Percentiles rank a stretch among this genome's conserved stretches.
phyloP scores from a whole-genome alignment of 495 filamentous ascomycete species.

The Letharia lupina region DNA sequence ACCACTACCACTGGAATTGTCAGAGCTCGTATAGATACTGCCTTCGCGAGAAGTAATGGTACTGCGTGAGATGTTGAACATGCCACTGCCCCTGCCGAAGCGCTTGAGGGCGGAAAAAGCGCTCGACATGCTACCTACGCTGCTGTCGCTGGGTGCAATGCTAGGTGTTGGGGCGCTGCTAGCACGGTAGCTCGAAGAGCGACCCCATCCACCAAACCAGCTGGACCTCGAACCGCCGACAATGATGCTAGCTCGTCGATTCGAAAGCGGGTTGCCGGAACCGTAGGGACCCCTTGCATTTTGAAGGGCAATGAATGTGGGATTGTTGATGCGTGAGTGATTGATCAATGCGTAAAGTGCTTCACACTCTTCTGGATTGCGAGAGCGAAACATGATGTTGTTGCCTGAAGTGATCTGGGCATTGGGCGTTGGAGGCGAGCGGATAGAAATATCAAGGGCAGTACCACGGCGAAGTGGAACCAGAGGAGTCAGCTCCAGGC shows the following conservation, averaged over 20 bases:
- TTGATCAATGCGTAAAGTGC: conserved; percentile 77
- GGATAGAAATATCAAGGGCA: conserved; percentile 86
- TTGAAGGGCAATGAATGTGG: conserved; percentile 78
- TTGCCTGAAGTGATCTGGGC: conserved; percentile 62
- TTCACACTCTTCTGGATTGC: conserved; percentile 66
- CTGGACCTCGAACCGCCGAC: conserved; percentile 19
- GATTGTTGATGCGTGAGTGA: conserved; percentile 72
- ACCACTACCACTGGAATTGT: conserved; percentile 32
- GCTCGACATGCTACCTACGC: conserved; percentile 49
- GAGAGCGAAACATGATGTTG: conserved; percentile 83
- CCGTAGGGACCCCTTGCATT: conserved; percentile 44
- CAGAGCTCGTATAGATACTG: conserved; percentile 51
- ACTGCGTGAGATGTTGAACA: conserved; percentile 68
- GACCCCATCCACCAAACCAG: conserved; percentile 27
- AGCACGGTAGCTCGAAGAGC: conserved; percentile 49
- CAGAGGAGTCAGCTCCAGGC: conserved; percentile 76
- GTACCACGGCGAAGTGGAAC: conserved; percentile 83
- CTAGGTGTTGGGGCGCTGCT: conserved; percentile 42
- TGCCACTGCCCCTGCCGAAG: conserved; percentile 52
- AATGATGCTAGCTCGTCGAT: conserved; percentile 30
- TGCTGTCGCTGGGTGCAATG: conserved; percentile 48
- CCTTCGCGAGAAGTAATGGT: conserved; percentile 51
- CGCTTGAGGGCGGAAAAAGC: conserved; percentile 68
- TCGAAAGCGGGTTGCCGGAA: conserved; percentile 32
- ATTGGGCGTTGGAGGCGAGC: conserved; percentile 64